Percentiles rank a stretch among this genome's conserved stretches.
Conservation (phyloP, 2,329 filamentous ascomycete genomes). For the Penicillium sp. region DNA sequence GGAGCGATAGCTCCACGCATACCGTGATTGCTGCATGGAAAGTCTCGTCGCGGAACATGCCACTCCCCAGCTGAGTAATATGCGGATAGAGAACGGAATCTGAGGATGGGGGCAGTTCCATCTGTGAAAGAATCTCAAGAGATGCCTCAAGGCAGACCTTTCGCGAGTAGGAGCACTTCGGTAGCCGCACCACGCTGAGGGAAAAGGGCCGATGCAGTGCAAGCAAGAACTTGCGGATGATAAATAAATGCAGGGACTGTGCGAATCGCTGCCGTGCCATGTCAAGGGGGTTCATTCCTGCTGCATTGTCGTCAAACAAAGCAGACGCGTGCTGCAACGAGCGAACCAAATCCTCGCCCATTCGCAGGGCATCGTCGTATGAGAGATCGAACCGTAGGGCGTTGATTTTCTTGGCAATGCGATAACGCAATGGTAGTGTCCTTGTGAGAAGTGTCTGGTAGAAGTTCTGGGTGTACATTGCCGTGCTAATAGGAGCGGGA, state of each 20-base stretch:
- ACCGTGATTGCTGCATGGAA: slow-evolving; percentile 34
- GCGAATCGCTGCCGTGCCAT: slow-evolving; percentile 26
- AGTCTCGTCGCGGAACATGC: slow-evolving; percentile 38
- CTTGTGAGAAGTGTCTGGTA: slow-evolving; percentile 30
- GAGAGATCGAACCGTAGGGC: slow-evolving; percentile 29
- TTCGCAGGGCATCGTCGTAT: slow-evolving; percentile 34
- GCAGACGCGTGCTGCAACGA: slow-evolving; percentile 23
- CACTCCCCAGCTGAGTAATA: slow-evolving; percentile 32
- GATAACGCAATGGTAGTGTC: slow-evolving; percentile 30
- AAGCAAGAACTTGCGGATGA: slow-evolving; percentile 56
- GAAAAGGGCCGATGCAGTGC: slow-evolving; percentile 51
- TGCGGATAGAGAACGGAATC: slow-evolving; percentile 26
- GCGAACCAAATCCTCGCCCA: slow-evolving; percentile 30
- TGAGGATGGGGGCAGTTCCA: slow-evolving; percentile 21
- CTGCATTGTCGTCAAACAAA: slow-evolving; percentile 24
- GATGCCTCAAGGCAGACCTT: slow-evolving; percentile 39
- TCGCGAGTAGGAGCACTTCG: slow-evolving; percentile 38
- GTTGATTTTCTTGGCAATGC: slow-evolving; percentile 33
- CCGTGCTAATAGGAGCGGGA: slow-evolving; percentile 17
- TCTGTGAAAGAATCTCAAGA: slow-evolving; percentile 35
- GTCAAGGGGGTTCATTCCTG: slow-evolving; percentile 6
- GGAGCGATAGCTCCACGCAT: slow-evolving; percentile 34
- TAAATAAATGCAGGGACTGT: slow-evolving; percentile 48
- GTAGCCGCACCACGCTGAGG: slow-evolving; percentile 32
- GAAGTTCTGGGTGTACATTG: slow-evolving; percentile 25